phyloP scores from a whole-genome alignment of 1,139 yeast species.

The Hanseniaspora uvarum region DNA sequence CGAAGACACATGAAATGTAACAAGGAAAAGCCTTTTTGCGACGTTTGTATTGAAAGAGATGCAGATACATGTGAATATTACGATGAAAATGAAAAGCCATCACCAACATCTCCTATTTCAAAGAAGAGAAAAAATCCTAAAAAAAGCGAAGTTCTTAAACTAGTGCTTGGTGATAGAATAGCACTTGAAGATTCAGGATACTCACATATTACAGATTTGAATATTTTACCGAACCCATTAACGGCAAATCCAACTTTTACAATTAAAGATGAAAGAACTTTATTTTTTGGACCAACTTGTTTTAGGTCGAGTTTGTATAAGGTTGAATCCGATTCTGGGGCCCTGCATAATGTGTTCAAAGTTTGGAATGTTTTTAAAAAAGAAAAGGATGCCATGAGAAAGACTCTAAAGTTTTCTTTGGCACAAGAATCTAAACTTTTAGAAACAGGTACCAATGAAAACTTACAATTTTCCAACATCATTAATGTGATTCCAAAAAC shows the following conservation, averaged over 20 bases:
- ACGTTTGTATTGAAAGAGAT: conserved; percentile 26
- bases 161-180: neutral
- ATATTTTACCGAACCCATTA: conserved; percentile 7
- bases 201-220: neutral
- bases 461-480: conserved; percentile 14
- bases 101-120: neutral
- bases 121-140: neutral
- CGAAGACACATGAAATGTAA: conserved; percentile 30
- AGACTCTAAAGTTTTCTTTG: conserved; percentile 3
- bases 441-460: conserved; percentile 1
- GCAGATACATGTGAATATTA: conserved; percentile 25
- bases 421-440: conserved; percentile 8
- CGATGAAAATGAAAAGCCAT: conserved; percentile 1
- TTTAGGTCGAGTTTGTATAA: conserved; percentile 13
- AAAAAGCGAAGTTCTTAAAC: neutral
- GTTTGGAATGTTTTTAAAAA: conserved; percentile 16
- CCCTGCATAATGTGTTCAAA: conserved; percentile 2
- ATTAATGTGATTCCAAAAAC: conserved; percentile 22
- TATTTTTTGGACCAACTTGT: conserved; percentile 18
- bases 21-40: conserved; percentile 27
- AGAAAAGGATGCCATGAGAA: neutral
- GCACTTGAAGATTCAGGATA: neutral
- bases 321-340: neutral
- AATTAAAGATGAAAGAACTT: conserved; percentile 10
- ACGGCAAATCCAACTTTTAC: neutral